Evolutionary conservation across 768 basidiomycete genomes (phyloP).

Genomic region (Boletus pseudopeckii): DNA sequence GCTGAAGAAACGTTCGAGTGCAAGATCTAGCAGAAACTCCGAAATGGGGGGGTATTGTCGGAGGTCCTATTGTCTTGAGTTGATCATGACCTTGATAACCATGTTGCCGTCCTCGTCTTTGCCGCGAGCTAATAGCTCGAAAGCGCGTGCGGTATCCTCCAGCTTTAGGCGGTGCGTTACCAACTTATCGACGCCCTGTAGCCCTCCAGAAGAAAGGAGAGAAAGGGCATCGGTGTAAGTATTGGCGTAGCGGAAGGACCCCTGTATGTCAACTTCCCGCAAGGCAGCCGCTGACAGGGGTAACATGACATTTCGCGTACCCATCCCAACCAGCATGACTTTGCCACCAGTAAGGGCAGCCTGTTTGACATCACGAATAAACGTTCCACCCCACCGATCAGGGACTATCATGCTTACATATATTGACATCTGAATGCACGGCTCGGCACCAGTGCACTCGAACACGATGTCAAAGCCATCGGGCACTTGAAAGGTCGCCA

Average conservation of each 20-base stretch:
- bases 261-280: slow-evolving; percentile 90
- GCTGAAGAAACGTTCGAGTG: slow-evolving; percentile 1
- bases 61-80: slow-evolving; percentile 28
- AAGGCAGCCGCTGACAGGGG: slow-evolving; percentile 82
- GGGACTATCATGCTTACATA: slow-evolving; percentile 56
- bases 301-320: slow-evolving; percentile 73
- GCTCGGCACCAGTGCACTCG: slow-evolving; percentile 93
- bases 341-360: slow-evolving; percentile 81
- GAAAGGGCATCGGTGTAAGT: slow-evolving; percentile 86
- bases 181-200: slow-evolving; percentile 65
- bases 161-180: slow-evolving; percentile 76
- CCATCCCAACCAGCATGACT: slow-evolving; percentile 96
- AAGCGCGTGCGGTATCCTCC: slow-evolving; percentile 65
- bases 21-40: slow-evolving; percentile 7
- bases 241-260: slow-evolving; percentile 88
- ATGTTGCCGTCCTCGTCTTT: slow-evolving; percentile 75
- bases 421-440: slow-evolving; percentile 87
- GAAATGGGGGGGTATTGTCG: slow-evolving; percentile 1
- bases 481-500: slow-evolving; percentile 53
- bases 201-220: slow-evolving; percentile 63
- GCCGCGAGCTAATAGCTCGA: slow-evolving; percentile 76
- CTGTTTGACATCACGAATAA: slow-evolving; percentile 38
- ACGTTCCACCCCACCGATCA: slow-evolving; percentile 6
- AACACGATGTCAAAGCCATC: slow-evolving; percentile 92
- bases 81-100: slow-evolving; percentile 90